A percentile compares a stretch with the other conserved stretches of the same genome.
These are phyloP conservation scores for Torulaspora gathmanii DNA, from an alignment of 805 yeast species.

Conservation along the genomic window DNA sequence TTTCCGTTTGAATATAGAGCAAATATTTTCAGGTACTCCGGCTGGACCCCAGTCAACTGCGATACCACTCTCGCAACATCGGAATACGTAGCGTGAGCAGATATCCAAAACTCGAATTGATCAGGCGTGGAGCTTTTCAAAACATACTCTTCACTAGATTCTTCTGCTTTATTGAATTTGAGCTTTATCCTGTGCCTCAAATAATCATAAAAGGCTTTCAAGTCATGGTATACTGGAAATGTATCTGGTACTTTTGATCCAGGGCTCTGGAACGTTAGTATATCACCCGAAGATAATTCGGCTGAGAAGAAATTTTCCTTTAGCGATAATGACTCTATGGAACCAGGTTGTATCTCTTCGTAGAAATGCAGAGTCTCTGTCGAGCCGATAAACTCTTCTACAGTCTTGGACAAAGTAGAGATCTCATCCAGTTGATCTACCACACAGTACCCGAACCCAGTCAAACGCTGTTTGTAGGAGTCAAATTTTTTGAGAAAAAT, in stretches of 20 bases:
- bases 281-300: slow-evolving; percentile 67
- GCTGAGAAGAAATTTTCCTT: slow-evolving; percentile 44
- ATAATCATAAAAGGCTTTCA: slow-evolving; percentile 49
- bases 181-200: slow-evolving; percentile 59
- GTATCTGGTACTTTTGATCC: slow-evolving; percentile 15
- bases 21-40: slow-evolving; percentile 61
- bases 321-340: slow-evolving; percentile 43
- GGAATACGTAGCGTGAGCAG: slow-evolving; percentile 52
- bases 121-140: slow-evolving; percentile 15
- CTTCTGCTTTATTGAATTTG: slow-evolving; percentile 35
- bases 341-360: slow-evolving; percentile 60
- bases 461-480: slow-evolving; percentile 45
- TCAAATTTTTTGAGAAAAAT: slow-evolving; percentile 67
- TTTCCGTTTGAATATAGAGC: slow-evolving; percentile 57
- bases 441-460: slow-evolving; percentile 59
- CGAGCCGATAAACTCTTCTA: slow-evolving; percentile 43
- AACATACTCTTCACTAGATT: slow-evolving; percentile 31
- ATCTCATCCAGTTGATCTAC: slow-evolving; percentile 48
- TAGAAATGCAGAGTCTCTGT: slow-evolving; percentile 37
- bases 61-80: slow-evolving; percentile 63
- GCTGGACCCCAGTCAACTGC: slow-evolving; percentile 46
- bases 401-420: slow-evolving; percentile 38
- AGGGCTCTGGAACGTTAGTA: slow-evolving; percentile 39
- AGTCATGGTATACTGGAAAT: slow-evolving; percentile 36
- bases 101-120: slow-evolving; percentile 62